Percentiles rank a stretch among this genome's conserved stretches.
These are phyloP conservation scores for Ilex paraguariensis DNA, from an alignment of 305 asterid species.

Conservation along the genomic window DNA sequence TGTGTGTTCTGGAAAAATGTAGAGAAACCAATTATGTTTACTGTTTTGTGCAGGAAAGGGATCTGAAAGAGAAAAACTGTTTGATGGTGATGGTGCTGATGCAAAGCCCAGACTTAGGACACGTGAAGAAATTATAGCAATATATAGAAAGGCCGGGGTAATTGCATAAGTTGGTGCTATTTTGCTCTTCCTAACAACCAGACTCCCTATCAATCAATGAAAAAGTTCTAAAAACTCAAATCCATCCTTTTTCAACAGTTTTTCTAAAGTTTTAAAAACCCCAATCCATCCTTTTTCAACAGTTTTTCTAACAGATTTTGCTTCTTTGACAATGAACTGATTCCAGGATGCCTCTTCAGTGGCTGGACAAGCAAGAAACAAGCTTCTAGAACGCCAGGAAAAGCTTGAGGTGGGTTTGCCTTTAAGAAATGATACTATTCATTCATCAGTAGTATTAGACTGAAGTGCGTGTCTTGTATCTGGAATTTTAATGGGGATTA, in stretches of 20 bases:
- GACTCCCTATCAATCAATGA: too few species aligned
- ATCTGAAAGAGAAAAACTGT: slow-evolving; percentile 55
- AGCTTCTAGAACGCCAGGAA: slow-evolving; percentile 89
- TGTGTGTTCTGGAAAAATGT: slow-evolving; percentile 13
- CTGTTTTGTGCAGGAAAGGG: slow-evolving; percentile 39
- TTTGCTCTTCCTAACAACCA: too few species aligned
- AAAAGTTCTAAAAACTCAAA: too few species aligned
- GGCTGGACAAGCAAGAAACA: slow-evolving; percentile 85
- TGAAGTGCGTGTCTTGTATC: not conserved
- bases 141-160: slow-evolving; percentile 82
- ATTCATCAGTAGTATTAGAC: too few species aligned
- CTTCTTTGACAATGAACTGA: slow-evolving; percentile 4
- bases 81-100: slow-evolving; percentile 44
- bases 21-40: slow-evolving; percentile 12
- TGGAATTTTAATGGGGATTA: not conserved
- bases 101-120: slow-evolving; percentile 67
- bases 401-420: slow-evolving; percentile 67
- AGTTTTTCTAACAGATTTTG: slow-evolving; percentile 1
- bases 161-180: slow-evolving; percentile 8
- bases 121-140: slow-evolving; percentile 80
- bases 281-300: not conserved
- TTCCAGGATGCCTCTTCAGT: slow-evolving; percentile 83
- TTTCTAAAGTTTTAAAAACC: not conserved
- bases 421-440: not conserved
- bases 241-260: not conserved